Evolutionary conservation across 345 rosid species (phyloP).

Genomic region (Atalantia buxifolia): DNA sequence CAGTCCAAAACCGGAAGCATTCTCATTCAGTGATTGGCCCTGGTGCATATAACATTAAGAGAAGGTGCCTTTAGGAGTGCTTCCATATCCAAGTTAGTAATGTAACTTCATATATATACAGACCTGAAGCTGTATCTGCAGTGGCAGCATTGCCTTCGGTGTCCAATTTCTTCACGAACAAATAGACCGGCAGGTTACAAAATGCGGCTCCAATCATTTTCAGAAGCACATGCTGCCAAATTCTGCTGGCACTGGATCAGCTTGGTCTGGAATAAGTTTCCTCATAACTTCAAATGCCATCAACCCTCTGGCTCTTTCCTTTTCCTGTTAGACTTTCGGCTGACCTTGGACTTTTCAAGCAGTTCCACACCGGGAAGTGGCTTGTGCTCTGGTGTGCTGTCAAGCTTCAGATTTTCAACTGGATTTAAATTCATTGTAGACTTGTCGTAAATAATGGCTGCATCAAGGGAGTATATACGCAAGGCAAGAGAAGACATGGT

Average conservation of each 20-base stretch:
- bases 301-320: constrained; percentile 80
- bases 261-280: constrained; percentile 1
- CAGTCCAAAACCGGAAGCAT: constrained; percentile 30
- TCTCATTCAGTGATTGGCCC: constrained; percentile 12
- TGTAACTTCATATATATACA: constrained; percentile 27
- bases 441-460: constrained; percentile 72
- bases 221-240: constrained; percentile 12
- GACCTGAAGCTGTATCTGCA: constrained; percentile 6
- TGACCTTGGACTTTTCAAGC: constrained; percentile 52
- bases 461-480: constrained; percentile 79
- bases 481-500: constrained; percentile 79
- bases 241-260: constrained; percentile 17
- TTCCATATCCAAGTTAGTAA: constrained; percentile 32
- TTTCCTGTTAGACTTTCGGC: constrained; percentile 74
- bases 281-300: background rate
- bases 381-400: constrained; percentile 35
- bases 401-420: constrained; percentile 34
- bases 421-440: constrained; percentile 28
- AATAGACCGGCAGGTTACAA: constrained; percentile 5
- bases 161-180: background rate
- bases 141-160: background rate
- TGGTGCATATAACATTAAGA: constrained; percentile 19
- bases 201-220: constrained; percentile 7
- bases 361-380: constrained; percentile 36
- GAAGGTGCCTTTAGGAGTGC: constrained; percentile 4